phyloP scores from a whole-genome alignment of 2,329 filamentous ascomycete species.

The Coniochaeta pulveracea region DNA sequence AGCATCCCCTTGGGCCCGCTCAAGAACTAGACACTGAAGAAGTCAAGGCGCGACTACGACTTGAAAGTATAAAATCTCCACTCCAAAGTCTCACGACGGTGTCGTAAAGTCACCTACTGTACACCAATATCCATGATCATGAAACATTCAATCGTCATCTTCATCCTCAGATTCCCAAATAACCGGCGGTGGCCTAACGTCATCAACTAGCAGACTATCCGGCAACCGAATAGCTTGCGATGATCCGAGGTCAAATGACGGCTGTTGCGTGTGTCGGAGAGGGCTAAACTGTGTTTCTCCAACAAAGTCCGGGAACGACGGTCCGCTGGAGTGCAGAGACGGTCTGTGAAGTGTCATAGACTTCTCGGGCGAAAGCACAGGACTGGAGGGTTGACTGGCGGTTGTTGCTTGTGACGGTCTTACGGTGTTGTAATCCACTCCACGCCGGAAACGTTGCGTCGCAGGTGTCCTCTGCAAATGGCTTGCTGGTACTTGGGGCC shows the following conservation, averaged over 20 bases:
- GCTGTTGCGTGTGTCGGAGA: too few relatives aligned
- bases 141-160: conserved; percentile 2
- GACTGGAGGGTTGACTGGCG: conserved; percentile 24
- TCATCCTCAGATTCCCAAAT: conserved; percentile 33
- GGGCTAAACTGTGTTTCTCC: conserved; percentile 2
- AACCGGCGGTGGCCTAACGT: conserved; percentile 25
- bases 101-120: too few relatives aligned
- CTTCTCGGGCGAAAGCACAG: conserved; percentile 17
- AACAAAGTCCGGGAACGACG: conserved; percentile 8
- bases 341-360: conserved; percentile 13
- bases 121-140: not conserved
- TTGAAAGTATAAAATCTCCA: too few relatives aligned
- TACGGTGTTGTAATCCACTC: conserved; percentile 10
- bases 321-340: conserved; percentile 12
- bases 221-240: conserved; percentile 39
- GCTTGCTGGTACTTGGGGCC: conserved; percentile 2
- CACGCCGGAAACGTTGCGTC: conserved; percentile 3
- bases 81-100: too few relatives aligned
- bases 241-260: conserved; percentile 21
- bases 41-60: too few relatives aligned
- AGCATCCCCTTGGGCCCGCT: too few relatives aligned
- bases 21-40: too few relatives aligned
- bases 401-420: conserved; percentile 32
- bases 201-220: conserved; percentile 27
- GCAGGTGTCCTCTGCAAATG: conserved; percentile 2